Evolutionary conservation across 805 yeast species (phyloP), one percentile per base, ranked within the genome.

Genomic region (Starmerella kuoi): DNA sequence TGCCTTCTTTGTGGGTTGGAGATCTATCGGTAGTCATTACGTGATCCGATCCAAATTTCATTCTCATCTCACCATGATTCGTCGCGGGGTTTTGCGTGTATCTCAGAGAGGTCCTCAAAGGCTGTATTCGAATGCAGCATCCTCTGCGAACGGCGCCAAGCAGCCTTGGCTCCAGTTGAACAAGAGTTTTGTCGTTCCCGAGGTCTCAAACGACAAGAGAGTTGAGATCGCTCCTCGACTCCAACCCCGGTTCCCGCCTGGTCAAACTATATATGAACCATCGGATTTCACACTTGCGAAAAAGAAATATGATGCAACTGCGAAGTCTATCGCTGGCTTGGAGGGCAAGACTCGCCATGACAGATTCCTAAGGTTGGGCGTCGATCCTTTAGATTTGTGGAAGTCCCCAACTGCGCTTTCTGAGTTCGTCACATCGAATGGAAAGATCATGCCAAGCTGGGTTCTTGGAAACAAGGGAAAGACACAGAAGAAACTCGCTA

Each of bases 381-480:
- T 44, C 41, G 72, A 82, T 54, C 93, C 94, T 24, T 60, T 72
- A 30, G 78, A 75, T 55, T 70, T 78, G 44, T 84, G 83, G 61
- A 69, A 78, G 47, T 73, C 79, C 59, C 93, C 95, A 5, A 74
- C 69, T 46, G 62, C 76, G 14, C 67, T 87, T 43, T 75, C 85
- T 1, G 65, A 70, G 35, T 86, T 73, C 55, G 58, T 85, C 41
- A 67, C 81, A 6, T 61, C 77, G 18, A 74, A 84, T 5, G 96
- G 96, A 15, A 77, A 75, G 55, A 84, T 86, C 34, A 63, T 77
- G 40, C 82, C 85, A 18, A 71, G 88, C 46, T 74, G 75, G 40
- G 73, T 75, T 14, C 77, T 85, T 2, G 86, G 88, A 4, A 69
- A 83, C 48, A 70, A 66, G 31, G 70, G 71, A 9, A 68, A 66